phyloP scores from a whole-genome alignment of 371 early-diverging fungal genomes.

The Rhizopus microsporus region DNA sequence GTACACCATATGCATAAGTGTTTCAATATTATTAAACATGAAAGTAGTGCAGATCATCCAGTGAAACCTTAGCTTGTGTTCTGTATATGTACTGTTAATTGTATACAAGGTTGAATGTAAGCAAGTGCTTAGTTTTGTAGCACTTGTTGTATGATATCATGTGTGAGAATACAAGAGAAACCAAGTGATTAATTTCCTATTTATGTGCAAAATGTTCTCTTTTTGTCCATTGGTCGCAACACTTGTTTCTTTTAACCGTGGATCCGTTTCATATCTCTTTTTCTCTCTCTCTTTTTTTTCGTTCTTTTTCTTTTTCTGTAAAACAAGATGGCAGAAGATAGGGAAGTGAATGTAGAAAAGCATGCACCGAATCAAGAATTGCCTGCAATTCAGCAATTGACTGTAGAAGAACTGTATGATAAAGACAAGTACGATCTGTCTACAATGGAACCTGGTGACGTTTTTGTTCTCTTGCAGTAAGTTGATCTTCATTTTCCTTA shows the following conservation, averaged over 20 bases:
- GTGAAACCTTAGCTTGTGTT: too few relatives aligned
- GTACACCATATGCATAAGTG: too few relatives aligned
- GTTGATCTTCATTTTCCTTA: slow-evolving; percentile 2
- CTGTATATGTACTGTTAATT: too few relatives aligned
- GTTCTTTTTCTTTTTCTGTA: background rate
- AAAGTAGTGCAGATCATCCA: too few relatives aligned
- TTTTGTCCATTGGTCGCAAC: too few relatives aligned
- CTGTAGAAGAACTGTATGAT: slow-evolving; percentile 73
- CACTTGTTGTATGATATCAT: too few relatives aligned
- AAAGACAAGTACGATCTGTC: slow-evolving; percentile 78
- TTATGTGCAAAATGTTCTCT: too few relatives aligned
- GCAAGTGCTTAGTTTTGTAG: too few relatives aligned
- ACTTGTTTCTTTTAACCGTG: background rate
- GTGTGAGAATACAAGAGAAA: too few relatives aligned
- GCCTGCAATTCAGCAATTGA: slow-evolving; percentile 46
- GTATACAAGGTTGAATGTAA: too few relatives aligned
- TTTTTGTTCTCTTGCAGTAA: slow-evolving; percentile 65
- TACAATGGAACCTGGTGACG: slow-evolving; percentile 68
- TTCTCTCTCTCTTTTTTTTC: background rate
- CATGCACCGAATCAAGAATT: background rate
- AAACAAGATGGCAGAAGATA: background rate
- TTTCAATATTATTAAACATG: too few relatives aligned
- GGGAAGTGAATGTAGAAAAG: background rate
- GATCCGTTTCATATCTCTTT: slow-evolving; percentile 1
- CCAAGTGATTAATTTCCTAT: too few relatives aligned